Conservation (phyloP, 2,329 filamentous ascomycete genomes). For the Cercospora beticola region DNA sequence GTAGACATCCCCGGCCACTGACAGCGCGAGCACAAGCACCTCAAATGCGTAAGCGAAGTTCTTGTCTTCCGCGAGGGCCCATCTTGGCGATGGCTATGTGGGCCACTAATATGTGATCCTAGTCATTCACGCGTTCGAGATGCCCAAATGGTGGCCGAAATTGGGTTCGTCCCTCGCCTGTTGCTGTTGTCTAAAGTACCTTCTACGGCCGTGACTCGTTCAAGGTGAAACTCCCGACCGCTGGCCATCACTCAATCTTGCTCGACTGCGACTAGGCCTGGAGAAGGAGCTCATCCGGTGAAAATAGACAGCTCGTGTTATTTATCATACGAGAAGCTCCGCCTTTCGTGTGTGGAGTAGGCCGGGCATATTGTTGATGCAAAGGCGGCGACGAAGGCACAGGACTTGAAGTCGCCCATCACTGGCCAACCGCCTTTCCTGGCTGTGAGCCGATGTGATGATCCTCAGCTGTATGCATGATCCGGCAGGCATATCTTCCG, state of each 20-base stretch:
- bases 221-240: background rate
- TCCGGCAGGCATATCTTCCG: background rate
- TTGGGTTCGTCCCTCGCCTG: background rate
- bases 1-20: background rate
- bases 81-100: background rate
- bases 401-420: background rate
- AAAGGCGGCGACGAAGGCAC: no score
- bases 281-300: background rate
- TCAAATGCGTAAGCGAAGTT: background rate
- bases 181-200: background rate
- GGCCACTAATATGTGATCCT: background rate
- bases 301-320: background rate
- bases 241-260: background rate
- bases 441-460: background rate
- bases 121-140: background rate
- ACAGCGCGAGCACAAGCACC: background rate
- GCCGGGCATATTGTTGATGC: background rate
- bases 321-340: background rate
- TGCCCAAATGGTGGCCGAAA: background rate
- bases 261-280: background rate
- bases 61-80: background rate
- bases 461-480: background rate
- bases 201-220: background rate
- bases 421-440: background rate
- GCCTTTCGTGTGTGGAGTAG: background rate